A percentile compares a stretch with the other conserved stretches of the same genome.
These are phyloP conservation scores for Lophiostoma macrostomum DNA, from an alignment of 495 filamentous ascomycete genomes.

Conservation along the genomic window DNA sequence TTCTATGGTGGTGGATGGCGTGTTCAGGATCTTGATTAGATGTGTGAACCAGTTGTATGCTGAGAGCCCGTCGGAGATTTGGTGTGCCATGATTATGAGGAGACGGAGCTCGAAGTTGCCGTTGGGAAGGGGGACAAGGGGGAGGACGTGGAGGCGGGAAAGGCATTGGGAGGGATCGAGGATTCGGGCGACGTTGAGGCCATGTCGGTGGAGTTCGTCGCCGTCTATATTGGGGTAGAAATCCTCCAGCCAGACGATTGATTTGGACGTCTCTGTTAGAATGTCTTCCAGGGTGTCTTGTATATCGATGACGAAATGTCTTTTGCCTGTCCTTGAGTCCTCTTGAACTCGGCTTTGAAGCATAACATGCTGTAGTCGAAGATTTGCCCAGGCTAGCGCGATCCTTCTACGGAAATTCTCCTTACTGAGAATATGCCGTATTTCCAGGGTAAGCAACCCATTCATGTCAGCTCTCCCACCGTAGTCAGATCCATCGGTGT, in stretches of 20 bases:
- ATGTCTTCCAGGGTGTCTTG: constrained; percentile 17
- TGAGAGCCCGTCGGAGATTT: constrained; percentile 39
- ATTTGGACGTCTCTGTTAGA: constrained; percentile 13
- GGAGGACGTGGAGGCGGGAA: constrained; percentile 38
- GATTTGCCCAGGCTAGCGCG: constrained; percentile 37
- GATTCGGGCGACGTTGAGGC: constrained; percentile 36
- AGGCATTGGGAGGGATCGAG: constrained; percentile 34
- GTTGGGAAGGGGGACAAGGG: constrained; percentile 19
- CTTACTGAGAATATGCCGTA: constrained; percentile 13
- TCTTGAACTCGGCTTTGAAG: constrained; percentile 30
- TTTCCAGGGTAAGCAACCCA: constrained; percentile 24
- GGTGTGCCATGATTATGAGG: constrained; percentile 35
- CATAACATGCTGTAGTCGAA: constrained; percentile 38
- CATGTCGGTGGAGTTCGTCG: constrained; percentile 37
- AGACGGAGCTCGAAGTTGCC: constrained; percentile 30
- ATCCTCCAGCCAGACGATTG: constrained; percentile 37
- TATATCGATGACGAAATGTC: constrained; percentile 32
- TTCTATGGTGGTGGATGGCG: background rate
- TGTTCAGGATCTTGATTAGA: constrained; percentile 38
- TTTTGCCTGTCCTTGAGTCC: background rate
- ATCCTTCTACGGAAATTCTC: constrained; percentile 33
- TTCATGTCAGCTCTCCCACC: constrained; percentile 33
- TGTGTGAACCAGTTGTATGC: constrained; percentile 38
- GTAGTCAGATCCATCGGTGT: constrained; percentile 28
- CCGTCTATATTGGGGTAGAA: constrained; percentile 34